phyloP scores from a whole-genome alignment of 768 basidiomycete species.

The Serendipita sp. region DNA sequence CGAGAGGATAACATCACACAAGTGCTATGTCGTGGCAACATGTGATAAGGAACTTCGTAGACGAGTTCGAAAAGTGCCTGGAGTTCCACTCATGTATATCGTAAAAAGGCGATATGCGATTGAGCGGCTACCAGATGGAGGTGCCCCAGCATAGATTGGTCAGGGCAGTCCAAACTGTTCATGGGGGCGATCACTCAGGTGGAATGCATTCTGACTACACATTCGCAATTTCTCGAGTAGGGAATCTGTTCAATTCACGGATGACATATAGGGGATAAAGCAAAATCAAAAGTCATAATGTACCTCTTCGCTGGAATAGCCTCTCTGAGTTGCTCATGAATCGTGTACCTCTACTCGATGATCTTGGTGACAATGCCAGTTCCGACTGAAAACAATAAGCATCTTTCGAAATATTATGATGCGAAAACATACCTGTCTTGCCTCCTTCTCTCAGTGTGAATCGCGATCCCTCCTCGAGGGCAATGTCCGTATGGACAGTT shows the following conservation, averaged over 20 bases:
- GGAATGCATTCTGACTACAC: not conserved
- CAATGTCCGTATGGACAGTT: slow-evolving; percentile 67
- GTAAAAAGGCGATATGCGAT: slow-evolving; percentile 84
- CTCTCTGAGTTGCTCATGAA: not conserved
- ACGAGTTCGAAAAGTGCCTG: slow-evolving; percentile 79
- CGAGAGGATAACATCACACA: slow-evolving; percentile 84
- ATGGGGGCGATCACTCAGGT: not conserved
- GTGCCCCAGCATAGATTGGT: slow-evolving; percentile 34
- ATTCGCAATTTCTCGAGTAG: not conserved
- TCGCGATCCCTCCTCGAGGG: slow-evolving; percentile 77
- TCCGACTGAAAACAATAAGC: slow-evolving; percentile 39
- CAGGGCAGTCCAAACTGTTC: not conserved
- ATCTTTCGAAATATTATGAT: not conserved
- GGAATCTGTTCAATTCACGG: not conserved
- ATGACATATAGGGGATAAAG: not conserved
- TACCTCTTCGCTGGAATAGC: not conserved
- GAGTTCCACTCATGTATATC: slow-evolving; percentile 96
- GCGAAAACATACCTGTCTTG: slow-evolving; percentile 48
- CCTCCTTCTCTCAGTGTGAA: slow-evolving; percentile 93
- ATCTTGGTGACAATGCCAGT: slow-evolving; percentile 90
- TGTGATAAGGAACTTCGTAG: slow-evolving; percentile 90
- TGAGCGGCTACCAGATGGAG: slow-evolving; percentile 87
- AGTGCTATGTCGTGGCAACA: slow-evolving; percentile 94
- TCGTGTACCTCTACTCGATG: slow-evolving; percentile 19
- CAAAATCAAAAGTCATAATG: not conserved